phyloP scores from a whole-genome alignment of 495 filamentous ascomycete genomes.

The Cairneyella variabilis region DNA sequence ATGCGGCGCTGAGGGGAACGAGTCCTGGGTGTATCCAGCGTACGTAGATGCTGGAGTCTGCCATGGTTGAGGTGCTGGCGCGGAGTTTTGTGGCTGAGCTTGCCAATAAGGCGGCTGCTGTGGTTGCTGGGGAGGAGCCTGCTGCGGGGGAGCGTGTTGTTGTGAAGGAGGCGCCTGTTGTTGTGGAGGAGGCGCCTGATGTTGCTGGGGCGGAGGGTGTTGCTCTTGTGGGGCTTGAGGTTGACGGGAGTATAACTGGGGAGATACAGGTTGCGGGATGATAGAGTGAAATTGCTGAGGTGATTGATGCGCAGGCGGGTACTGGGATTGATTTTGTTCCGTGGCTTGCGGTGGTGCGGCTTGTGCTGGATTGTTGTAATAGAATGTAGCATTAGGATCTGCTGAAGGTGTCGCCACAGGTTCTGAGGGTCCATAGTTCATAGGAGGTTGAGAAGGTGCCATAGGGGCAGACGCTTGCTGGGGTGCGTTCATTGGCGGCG shows the following conservation, averaged over 20 bases:
- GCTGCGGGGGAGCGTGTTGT: slow-evolving; percentile 3
- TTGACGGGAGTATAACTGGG: slow-evolving; percentile 29
- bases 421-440: slow-evolving; percentile 28
- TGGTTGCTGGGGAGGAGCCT: slow-evolving; percentile 11
- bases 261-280: slow-evolving; percentile 20
- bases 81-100: slow-evolving; percentile 36
- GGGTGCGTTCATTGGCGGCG: slow-evolving; percentile 29
- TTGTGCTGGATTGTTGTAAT: slow-evolving; percentile 35
- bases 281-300: slow-evolving; percentile 30
- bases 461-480: slow-evolving; percentile 8
- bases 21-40: slow-evolving; percentile 56
- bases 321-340: slow-evolving; percentile 20
- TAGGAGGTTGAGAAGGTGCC: slow-evolving; percentile 26
- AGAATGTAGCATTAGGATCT: slow-evolving; percentile 46
- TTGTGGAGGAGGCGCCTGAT: slow-evolving; percentile 12
- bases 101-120: slow-evolving; percentile 30
- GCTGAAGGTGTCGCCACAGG: slow-evolving; percentile 31
- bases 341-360: slow-evolving; percentile 13
- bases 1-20: slow-evolving; percentile 62
- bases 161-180: slow-evolving; percentile 9
- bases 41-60: slow-evolving; percentile 41
- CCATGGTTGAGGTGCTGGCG: slow-evolving; percentile 40
- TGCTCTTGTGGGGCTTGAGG: slow-evolving; percentile 13
- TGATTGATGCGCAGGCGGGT: slow-evolving; percentile 21
- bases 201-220: slow-evolving; percentile 4